A percentile compares a stretch with the other conserved stretches of the same genome.
These are phyloP conservation scores for Trichoderma asperelloides DNA, from an alignment of 495 filamentous ascomycete genomes.

Conservation along the genomic window DNA sequence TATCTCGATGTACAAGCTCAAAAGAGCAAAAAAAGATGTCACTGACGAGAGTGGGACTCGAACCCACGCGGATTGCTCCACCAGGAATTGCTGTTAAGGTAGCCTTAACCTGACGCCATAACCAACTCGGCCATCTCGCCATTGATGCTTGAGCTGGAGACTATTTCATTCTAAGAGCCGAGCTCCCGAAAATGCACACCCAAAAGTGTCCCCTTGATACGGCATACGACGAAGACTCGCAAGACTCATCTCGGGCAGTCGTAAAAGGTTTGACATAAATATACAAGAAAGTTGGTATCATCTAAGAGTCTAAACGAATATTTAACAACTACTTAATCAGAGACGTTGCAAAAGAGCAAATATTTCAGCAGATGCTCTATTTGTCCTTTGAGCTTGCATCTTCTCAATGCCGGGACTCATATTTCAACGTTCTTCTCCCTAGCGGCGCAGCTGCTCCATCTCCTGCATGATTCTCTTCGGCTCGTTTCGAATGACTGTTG, in stretches of 20 bases:
- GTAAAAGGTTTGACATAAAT: too few species aligned
- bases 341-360: too few species aligned
- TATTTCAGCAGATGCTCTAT: too few species aligned
- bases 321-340: too few species aligned
- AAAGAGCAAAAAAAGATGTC: not conserved
- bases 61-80: constrained; percentile 33
- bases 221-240: too few species aligned
- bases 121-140: constrained; percentile 8
- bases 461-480: not conserved
- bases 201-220: too few species aligned
- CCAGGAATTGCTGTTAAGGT: constrained; percentile 9
- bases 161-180: not conserved
- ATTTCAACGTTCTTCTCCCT: not conserved
- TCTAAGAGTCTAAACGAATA: too few species aligned
- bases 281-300: too few species aligned
- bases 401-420: not conserved
- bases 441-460: not conserved
- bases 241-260: too few species aligned
- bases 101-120: constrained; percentile 8
- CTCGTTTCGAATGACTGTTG: not conserved
- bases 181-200: too few species aligned
- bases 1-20: not conserved
- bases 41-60: constrained; percentile 32
- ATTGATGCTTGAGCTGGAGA: not conserved
- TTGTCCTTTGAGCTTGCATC: too few species aligned